A percentile compares a stretch with the other conserved stretches of the same genome.
phyloP scores from a whole-genome alignment of 768 basidiomycete genomes.

The Suillus subluteus region DNA sequence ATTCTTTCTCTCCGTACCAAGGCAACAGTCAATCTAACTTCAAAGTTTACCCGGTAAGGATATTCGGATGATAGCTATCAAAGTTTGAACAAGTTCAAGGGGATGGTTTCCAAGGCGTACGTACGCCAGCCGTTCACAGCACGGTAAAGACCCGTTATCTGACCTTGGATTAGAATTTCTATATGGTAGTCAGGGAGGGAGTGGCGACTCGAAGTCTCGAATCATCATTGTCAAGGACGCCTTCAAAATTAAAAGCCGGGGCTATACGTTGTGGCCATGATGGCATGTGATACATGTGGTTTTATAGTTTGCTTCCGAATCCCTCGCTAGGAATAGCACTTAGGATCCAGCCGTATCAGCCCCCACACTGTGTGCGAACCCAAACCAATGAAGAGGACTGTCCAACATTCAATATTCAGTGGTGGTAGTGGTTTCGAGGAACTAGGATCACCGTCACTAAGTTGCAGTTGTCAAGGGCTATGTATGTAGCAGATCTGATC shows the following conservation, averaged over 20 bases:
- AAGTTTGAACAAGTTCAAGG: neutral
- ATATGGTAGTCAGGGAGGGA: neutral
- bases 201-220: neutral
- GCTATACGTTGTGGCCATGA: neutral
- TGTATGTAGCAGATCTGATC: neutral
- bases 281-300: constrained; percentile 6
- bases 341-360: constrained; percentile 1
- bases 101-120: constrained; percentile 1
- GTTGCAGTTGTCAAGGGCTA: neutral
- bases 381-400: neutral
- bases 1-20: neutral
- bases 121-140: neutral
- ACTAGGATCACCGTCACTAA: neutral
- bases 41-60: neutral
- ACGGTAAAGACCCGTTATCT: constrained; percentile 1
- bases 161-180: neutral
- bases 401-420: neutral
- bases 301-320: neutral
- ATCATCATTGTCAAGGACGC: neutral
- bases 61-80: neutral
- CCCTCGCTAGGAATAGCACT: neutral
- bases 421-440: neutral
- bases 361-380: neutral
- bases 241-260: constrained; percentile 3
- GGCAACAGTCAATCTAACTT: neutral